Conservation (phyloP, 2,329 filamentous ascomycete genomes). For the Trichothecium sympodiale region DNA sequence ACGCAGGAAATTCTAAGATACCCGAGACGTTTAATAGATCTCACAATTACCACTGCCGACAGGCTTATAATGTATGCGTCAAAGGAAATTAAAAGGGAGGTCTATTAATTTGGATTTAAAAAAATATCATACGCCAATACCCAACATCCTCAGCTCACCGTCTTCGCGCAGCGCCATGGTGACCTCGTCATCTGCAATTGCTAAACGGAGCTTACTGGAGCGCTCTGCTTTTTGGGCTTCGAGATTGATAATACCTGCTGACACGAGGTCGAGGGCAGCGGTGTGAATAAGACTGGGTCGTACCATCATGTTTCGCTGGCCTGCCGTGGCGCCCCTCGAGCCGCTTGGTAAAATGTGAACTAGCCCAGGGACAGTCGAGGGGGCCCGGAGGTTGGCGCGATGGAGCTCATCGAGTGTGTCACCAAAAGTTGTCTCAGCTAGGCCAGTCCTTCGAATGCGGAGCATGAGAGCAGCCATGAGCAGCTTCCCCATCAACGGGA, state of each 20-base stretch:
- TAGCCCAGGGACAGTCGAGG: constrained; percentile 24
- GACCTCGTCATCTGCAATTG: constrained; percentile 84
- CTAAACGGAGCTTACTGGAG: constrained; percentile 75
- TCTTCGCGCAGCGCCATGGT: constrained; percentile 82
- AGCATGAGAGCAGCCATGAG: constrained; percentile 75
- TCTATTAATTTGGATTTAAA: no score
- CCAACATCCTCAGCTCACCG: constrained; percentile 70
- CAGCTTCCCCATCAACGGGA: constrained; percentile 75
- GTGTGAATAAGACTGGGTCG: constrained; percentile 41
- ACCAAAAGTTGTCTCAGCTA: constrained; percentile 78
- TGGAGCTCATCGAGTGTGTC: constrained; percentile 73
- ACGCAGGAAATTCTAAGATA: constrained; percentile 57
- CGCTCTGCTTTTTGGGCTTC: constrained; percentile 74
- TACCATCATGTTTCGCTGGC: constrained; percentile 12
- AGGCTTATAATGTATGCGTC: no score
- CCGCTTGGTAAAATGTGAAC: constrained; percentile 21
- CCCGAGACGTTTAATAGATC: neutral
- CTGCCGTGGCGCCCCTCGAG: constrained; percentile 15
- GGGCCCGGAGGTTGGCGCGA: constrained; percentile 22
- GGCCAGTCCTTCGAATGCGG: constrained; percentile 68
- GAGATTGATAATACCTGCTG: constrained; percentile 77
- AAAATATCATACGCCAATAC: constrained; percentile 35
- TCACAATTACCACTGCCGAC: no score
- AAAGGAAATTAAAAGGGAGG: no score
- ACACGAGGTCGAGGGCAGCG: constrained; percentile 73